Base-by-base conservation (phyloP, 371 early-diverging fungal genomes). In the Mortierella sp. region DNA sequence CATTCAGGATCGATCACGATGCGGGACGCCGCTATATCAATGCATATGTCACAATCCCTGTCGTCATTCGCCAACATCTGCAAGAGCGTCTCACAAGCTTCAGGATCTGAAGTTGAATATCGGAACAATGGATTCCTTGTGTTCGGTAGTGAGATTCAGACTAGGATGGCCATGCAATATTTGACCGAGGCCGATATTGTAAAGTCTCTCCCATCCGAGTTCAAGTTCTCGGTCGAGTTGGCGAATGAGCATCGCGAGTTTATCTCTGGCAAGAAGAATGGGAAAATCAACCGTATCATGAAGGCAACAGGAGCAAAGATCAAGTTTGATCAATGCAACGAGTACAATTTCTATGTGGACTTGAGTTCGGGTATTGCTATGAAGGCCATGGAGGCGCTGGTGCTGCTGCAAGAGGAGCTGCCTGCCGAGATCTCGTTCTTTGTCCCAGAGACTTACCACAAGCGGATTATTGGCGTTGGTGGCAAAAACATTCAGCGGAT, bases 401-500 rank as follows among this genome's bases (percentile, higher is more conserved):
- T 86, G 0, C 66, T 95, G 80, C 84, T 95, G 1, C 93, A 94
- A 75, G 94, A 94, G 70, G 96, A 96, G 78, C 77, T 95, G 12
- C 96, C 96, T 1, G 95, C 95, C 0, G 95, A 95, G 70, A 91
- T 94, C 51, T 92, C 93, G 9, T 98, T 98, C 78, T 93, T 89
- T 84, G 90, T 98, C 10, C 95, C 97, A 60, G 96, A 96, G 77
- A 86, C 90, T 5, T 93, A 92, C 75, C 98, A 98, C 86, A 97
- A 96, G 84, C 92, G 96, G 26, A 96, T 98, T 72, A 98, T 98
- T 73, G 98, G 98, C 28, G 94, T 94, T 22, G 96, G 96, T 5
- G 98, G 98, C 72, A 97, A 96, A 79, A 95, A 96, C 84, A 97
- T 98, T 68, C 97, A 97, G 73, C 88, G 93, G 57, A 96, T 97